Evolutionary conservation across 768 basidiomycete species (phyloP).

Genomic region (Suillus cothurnatus): DNA sequence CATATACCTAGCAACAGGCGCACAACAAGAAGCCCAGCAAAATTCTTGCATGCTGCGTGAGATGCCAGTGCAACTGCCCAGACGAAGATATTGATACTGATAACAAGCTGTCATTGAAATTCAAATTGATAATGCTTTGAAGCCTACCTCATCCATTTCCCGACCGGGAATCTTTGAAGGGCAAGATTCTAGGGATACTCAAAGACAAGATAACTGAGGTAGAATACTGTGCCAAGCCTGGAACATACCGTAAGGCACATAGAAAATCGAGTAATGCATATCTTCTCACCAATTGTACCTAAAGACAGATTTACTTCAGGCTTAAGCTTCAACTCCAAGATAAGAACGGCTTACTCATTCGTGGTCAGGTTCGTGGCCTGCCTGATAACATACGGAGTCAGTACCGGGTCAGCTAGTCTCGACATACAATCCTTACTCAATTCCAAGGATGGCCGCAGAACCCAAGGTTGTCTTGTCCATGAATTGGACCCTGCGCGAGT

Average conservation of each 20-base stretch:
- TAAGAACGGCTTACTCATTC: slow-evolving; percentile 47
- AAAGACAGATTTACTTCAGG: not conserved
- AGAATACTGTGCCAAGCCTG: slow-evolving; percentile 63
- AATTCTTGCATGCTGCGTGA: slow-evolving; percentile 70
- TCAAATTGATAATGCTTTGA: not conserved
- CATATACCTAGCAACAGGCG: slow-evolving; percentile 70
- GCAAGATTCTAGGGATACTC: slow-evolving; percentile 70
- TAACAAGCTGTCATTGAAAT: not conserved
- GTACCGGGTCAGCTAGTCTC: not conserved
- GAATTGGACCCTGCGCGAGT: slow-evolving; percentile 56
- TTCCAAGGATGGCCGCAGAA: slow-evolving; percentile 63
- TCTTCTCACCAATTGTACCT: slow-evolving; percentile 9
- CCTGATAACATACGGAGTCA: slow-evolving; percentile 32
- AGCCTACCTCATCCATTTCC: slow-evolving; percentile 71
- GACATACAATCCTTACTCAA: slow-evolving; percentile 42
- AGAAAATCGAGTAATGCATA: not conserved
- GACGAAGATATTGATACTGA: slow-evolving; percentile 59
- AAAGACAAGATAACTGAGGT: slow-evolving; percentile 55
- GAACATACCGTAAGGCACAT: not conserved
- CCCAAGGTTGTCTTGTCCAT: slow-evolving; percentile 73
- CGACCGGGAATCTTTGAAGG: slow-evolving; percentile 68
- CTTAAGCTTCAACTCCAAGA: not conserved
- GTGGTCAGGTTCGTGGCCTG: slow-evolving; percentile 59
- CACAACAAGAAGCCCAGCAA: slow-evolving; percentile 60
- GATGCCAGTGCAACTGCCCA: slow-evolving; percentile 59